Percentiles rank a stretch among this genome's conserved stretches.
Conservation (phyloP, 2,329 filamentous ascomycete species). For the Pseudocercospora macadamiae region DNA sequence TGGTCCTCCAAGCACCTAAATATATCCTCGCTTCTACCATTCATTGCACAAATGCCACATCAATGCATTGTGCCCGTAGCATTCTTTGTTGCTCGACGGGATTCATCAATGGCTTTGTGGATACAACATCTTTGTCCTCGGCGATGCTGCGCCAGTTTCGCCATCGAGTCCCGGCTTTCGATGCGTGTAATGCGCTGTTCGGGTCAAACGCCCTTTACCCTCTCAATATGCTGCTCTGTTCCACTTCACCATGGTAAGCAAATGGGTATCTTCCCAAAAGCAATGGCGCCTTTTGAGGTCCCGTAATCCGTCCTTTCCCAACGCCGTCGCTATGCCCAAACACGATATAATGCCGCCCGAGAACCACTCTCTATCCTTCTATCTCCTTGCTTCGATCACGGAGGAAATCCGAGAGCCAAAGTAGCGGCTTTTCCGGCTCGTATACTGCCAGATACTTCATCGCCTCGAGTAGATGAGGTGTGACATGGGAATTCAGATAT, state of each 20-base stretch:
- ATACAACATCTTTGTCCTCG: too few species aligned
- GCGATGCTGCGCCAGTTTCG: too few species aligned
- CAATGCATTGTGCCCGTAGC: too few species aligned
- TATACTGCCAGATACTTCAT: slow-evolving; percentile 56
- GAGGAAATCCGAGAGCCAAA: slow-evolving; percentile 53
- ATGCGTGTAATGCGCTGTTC: too few species aligned
- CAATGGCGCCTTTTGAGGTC: neutral
- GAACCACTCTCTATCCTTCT: slow-evolving; percentile 40
- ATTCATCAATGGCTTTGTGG: too few species aligned
- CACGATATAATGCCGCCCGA: neutral
- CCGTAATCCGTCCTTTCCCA: neutral
- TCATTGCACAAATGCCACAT: too few species aligned
- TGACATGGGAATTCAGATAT: slow-evolving; percentile 54
- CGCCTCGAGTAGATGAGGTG: slow-evolving; percentile 54
- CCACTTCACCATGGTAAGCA: neutral
- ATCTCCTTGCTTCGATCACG: slow-evolving; percentile 52
- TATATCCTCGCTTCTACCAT: too few species aligned
- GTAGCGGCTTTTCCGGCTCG: slow-evolving; percentile 56
- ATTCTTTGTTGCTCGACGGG: too few species aligned
- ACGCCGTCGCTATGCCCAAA: slow-evolving; percentile 7
- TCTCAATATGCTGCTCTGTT: too few species aligned
- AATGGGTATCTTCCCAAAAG: slow-evolving; percentile 5
- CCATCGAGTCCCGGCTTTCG: too few species aligned
- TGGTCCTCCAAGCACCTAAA: too few species aligned
- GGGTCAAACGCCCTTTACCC: too few species aligned